Conservation (phyloP, 176 grass and related monocot species). For the Tillandsia leiboldiana region DNA sequence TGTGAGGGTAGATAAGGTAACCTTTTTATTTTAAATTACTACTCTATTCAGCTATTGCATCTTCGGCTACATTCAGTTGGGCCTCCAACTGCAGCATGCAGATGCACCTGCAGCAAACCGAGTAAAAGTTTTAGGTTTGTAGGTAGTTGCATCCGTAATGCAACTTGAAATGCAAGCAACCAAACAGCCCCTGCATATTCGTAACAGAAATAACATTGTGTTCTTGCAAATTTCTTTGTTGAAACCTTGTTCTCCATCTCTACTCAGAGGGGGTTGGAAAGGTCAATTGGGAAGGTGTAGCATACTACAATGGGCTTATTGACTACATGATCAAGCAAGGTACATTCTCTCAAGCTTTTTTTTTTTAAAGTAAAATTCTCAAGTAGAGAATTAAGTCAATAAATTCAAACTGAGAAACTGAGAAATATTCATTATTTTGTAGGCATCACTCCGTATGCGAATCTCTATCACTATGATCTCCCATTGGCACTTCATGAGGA, state of each 20-base stretch:
- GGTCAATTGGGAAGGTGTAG: slow-evolving; percentile 52
- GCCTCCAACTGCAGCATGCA: no score
- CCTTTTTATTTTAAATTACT: no score
- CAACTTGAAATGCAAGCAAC: no score
- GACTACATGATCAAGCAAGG: slow-evolving; percentile 52
- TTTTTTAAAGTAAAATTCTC: background rate
- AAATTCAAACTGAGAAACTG: background rate
- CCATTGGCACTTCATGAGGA: slow-evolving; percentile 39
- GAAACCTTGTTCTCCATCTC: background rate
- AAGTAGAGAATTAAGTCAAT: background rate
- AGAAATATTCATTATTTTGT: slow-evolving; percentile 5
- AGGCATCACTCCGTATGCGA: slow-evolving; percentile 64
- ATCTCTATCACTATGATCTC: slow-evolving; percentile 68
- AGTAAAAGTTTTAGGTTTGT: no score
- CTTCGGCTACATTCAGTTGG: no score
- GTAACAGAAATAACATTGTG: no score
- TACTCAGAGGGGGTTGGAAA: slow-evolving; percentile 32
- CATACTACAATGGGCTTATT: slow-evolving; percentile 53
- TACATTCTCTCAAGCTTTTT: slow-evolving; percentile 2
- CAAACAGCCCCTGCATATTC: no score
- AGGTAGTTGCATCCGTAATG: no score
- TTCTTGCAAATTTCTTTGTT: background rate
- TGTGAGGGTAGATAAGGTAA: no score
- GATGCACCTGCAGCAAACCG: no score
- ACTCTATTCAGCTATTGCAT: no score